A percentile compares a stretch with the other conserved stretches of the same genome.
Conservation (phyloP, 2,329 filamentous ascomycete species). For the Pezicula radicicola region DNA sequence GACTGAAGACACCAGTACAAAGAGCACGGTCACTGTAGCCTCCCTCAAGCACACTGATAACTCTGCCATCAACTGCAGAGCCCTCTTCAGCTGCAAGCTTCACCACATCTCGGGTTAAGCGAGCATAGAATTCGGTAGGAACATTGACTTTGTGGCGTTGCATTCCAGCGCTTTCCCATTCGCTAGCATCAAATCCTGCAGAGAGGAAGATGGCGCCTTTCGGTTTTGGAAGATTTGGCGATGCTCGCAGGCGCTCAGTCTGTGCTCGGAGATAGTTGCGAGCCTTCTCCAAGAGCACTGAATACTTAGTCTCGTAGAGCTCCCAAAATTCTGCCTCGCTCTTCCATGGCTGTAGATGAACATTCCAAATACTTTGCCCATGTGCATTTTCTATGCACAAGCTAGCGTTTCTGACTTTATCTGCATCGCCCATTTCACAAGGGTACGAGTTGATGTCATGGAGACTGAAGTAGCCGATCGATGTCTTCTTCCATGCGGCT, state of each 20-base stretch:
- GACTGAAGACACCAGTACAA: slow-evolving; percentile 83
- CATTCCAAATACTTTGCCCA: slow-evolving; percentile 92
- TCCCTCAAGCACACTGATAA: slow-evolving; percentile 92
- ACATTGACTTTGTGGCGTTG: slow-evolving; percentile 95
- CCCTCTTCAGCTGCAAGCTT: slow-evolving; percentile 77
- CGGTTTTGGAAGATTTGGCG: slow-evolving; percentile 57
- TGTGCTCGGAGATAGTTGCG: slow-evolving; percentile 73
- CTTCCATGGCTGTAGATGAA: slow-evolving; percentile 88
- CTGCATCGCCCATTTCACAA: slow-evolving; percentile 88
- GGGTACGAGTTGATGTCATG: slow-evolving; percentile 99
- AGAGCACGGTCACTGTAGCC: slow-evolving; percentile 94
- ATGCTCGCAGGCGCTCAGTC: slow-evolving; percentile 58
- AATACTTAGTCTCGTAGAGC: slow-evolving; percentile 79
- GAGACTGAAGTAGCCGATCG: slow-evolving; percentile 93
- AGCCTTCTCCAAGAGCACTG: slow-evolving; percentile 74
- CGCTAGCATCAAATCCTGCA: slow-evolving; percentile 94
- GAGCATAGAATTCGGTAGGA: slow-evolving; percentile 93
- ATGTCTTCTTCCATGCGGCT: slow-evolving; percentile 73
- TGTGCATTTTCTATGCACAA: slow-evolving; percentile 93
- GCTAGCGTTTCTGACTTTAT: slow-evolving; percentile 92
- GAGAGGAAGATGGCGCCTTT: slow-evolving; percentile 92
- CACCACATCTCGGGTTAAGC: slow-evolving; percentile 82
- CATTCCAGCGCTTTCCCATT: slow-evolving; percentile 91
- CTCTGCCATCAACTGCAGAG: slow-evolving; percentile 73
- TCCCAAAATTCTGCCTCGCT: slow-evolving; percentile 82